Base-by-base conservation (phyloP, 176 grass and related monocot genomes). In the Paspalum vaginatum region DNA sequence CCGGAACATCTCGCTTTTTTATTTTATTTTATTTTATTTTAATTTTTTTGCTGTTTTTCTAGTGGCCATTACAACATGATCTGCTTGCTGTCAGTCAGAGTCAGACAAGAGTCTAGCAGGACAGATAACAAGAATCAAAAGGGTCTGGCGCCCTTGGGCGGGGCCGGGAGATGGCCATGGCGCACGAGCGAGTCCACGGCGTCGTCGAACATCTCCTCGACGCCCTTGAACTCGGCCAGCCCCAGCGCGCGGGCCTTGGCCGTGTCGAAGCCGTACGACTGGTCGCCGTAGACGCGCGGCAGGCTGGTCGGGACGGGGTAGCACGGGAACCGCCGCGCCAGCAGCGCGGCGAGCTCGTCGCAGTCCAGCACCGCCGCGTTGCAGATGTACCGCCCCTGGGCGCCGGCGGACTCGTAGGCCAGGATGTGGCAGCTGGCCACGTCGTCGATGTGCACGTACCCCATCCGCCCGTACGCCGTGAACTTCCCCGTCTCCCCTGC, bases 391-490 rank as follows among this genome's bases (percentile, higher is more conserved):
- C 94, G 82, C 46, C 94, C 94, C 41, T 87, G 20, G 2, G 91
- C 89, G 15, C 56, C 46, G 20, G 76, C 56, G 7, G 86, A 59
- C 76, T 94, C 94, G 26, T 97, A 94, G 72, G 82, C 73, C 71
- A 97, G 85, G 68, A 97, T 92, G 85, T 97, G 94, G 86, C 94
- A 90, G 57, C 76, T 85, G 7, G 91, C 89, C 20, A 92, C 89
- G 47, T 97, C 89, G 82, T 94, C 94, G 70, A 94, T 97, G 80
- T 92, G 94, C 57, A 97, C 89, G 64, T 94, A 97, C 61, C 94
- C 91, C 91, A 94, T 97, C 76, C 91, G 90, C 39, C 94, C 91
- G 71, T 90, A 87, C 81, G 51, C 65, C 46, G 91, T 90, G 79
- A 97, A 97, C 64, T 83, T 97, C 12, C 73, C 85, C 11, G 72